These are phyloP conservation scores for Jatropha podagrica DNA, from an alignment of 441 rosid species.

Conservation along the genomic window DNA sequence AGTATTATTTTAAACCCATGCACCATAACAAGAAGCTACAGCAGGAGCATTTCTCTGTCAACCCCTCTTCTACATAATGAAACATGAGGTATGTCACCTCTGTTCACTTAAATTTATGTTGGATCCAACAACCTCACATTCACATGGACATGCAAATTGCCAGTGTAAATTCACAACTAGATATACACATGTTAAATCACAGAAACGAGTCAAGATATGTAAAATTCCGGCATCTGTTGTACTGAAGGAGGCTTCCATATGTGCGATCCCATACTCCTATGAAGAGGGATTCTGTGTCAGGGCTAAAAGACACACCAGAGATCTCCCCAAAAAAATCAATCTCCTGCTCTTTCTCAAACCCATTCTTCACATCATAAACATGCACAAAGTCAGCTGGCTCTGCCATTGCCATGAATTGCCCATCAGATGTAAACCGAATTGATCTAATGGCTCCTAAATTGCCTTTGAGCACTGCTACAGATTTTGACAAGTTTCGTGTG, in stretches of 20 bases:
- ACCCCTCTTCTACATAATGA: conserved; percentile 4
- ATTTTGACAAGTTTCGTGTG: conserved; percentile 45
- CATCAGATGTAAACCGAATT: conserved; percentile 51
- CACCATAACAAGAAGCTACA: conserved; percentile 13
- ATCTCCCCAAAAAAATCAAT: conserved; percentile 63
- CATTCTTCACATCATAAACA: conserved; percentile 45
- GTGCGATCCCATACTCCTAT: conserved; percentile 64
- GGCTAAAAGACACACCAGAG: conserved; percentile 58
- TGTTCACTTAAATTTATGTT: conserved; percentile 17
- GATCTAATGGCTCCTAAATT: conserved; percentile 58
- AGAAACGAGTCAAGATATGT: conserved; percentile 39
- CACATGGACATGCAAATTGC: conserved; percentile 19
- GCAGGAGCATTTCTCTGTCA: neutral
- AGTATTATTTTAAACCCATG: conserved; percentile 18
- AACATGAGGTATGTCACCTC: conserved; percentile 16
- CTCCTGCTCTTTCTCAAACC: conserved; percentile 57
- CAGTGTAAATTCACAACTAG: conserved; percentile 12
- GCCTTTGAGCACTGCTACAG: conserved; percentile 56
- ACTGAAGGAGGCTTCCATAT: conserved; percentile 61
- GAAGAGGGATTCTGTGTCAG: conserved; percentile 54
- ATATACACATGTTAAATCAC: conserved; percentile 26
- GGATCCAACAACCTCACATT: conserved; percentile 17
- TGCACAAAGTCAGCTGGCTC: conserved; percentile 68
- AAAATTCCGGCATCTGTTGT: conserved; percentile 43
- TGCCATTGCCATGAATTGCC: conserved; percentile 53